phyloP scores from a whole-genome alignment of 306 rosid genomes.

The Vicia sativa region DNA sequence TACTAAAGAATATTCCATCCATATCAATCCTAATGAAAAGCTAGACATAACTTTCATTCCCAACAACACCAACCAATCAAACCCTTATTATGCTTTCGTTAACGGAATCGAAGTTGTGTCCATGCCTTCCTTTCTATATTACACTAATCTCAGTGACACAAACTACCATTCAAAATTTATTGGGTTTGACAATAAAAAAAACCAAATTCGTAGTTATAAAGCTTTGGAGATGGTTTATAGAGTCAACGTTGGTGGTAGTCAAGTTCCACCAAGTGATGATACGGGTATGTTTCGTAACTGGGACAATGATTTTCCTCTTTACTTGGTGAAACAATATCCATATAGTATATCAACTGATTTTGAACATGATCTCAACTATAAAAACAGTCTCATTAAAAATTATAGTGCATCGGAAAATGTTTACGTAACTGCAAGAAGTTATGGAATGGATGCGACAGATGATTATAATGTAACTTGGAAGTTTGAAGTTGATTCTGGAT shows the following conservation, averaged over 20 bases:
- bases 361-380: background rate
- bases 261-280: too few species aligned
- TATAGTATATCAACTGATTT: rapidly evolving
- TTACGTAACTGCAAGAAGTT: conserved; percentile 6
- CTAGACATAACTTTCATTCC: conserved; percentile 51
- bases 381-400: background rate
- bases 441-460: background rate
- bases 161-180: background rate
- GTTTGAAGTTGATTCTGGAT: conserved; percentile 20
- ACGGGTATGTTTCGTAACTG: conserved; percentile 32
- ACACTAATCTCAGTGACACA: background rate
- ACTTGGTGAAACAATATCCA: background rate
- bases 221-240: too few species aligned
- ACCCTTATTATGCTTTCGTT: conserved; percentile 44
- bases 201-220: too few species aligned
- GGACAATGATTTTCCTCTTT: background rate
- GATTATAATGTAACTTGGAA: conserved; percentile 24
- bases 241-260: too few species aligned
- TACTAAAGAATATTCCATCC: conserved; percentile 41
- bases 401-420: background rate
- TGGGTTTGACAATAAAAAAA: rapidly evolving
- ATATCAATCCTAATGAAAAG: conserved; percentile 16
- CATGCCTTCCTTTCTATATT: conserved; percentile 58
- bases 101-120: conserved; percentile 68
- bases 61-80: background rate